Evolutionary conservation across 805 yeast species (phyloP), one percentile per base, ranked within the genome.

Genomic region (Candida jianshihensis): DNA sequence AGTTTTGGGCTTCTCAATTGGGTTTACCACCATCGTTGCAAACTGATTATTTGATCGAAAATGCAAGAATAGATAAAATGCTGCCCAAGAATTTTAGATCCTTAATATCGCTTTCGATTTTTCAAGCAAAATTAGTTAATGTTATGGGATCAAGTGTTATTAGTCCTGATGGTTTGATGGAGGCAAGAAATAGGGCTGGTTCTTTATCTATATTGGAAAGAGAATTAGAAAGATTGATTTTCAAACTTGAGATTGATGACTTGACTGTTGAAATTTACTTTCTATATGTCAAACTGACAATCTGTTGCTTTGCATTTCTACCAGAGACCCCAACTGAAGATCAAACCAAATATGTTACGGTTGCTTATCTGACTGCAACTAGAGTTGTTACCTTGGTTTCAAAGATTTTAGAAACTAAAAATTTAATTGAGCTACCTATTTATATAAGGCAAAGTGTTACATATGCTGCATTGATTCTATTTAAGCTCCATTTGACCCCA

Each of bases 281-380:
- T 50, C 66, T 85, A 5, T 87, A 89, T 56, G 79, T 86, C 32
- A 77, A 81, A 49, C 66, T 86, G 43, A 81, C 84, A 74, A 72
- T 89, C 30, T 85, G 95, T 54, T 77, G 89, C 39, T 89, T 85
- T 68, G 90, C 96, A 4, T 89, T 89, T 48, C 63, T 87, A 41
- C 90, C 95, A n/a, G 89, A 86, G 17, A 82, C 95, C 0, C 87
- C 95, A 8, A 72, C 78, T 36, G 92, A 81, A 46, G 95, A 85
- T 57, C 95, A 86, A 58, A 81, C 86, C 1, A 78, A 79, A 49
- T 87, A 83, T 54, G 89, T 88, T 12, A 79, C 86, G 15, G 74
- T 78, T 24, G 94, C 95, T 0, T 88, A 86, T 56, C 61, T 82
- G 35, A 62, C 87, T 1, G 85, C 95, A 2, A 89, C 96, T 0